Evolutionary conservation across 2,329 filamentous ascomycete genomes (phyloP).

Genomic region (Emergomyces orientalis): DNA sequence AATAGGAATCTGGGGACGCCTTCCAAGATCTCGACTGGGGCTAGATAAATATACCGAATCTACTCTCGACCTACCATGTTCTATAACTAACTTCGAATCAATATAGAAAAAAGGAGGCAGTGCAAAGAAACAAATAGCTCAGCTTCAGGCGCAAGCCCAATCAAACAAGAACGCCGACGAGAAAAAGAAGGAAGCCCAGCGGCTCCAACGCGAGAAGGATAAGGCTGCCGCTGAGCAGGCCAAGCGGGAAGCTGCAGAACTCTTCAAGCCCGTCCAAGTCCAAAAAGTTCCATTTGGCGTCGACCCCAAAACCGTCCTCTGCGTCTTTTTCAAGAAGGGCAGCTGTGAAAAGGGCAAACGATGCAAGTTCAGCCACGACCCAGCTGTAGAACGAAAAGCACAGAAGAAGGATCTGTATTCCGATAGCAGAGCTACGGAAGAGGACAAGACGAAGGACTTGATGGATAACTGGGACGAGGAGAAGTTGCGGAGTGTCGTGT

Average conservation of each 20-base stretch:
- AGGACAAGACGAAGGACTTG: constrained; percentile 74
- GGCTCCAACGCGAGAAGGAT: constrained; percentile 63
- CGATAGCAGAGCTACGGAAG: constrained; percentile 63
- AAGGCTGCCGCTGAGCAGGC: constrained; percentile 85
- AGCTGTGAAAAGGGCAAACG: constrained; percentile 95
- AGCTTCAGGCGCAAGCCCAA: constrained; percentile 64
- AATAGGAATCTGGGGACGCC: not conserved
- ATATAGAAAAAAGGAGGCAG: constrained; percentile 75
- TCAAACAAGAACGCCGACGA: constrained; percentile 73
- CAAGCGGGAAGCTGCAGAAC: constrained; percentile 64
- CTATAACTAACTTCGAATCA: not conserved
- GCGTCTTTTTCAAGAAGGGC: constrained; percentile 94
- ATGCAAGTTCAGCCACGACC: constrained; percentile 96
- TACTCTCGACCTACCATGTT: not conserved
- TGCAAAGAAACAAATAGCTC: constrained; percentile 83
- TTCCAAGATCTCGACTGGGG: not conserved
- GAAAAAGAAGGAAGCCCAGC: constrained; percentile 65
- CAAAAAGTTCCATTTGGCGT: constrained; percentile 98
- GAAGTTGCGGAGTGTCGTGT: constrained; percentile 78
- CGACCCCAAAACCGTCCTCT: constrained; percentile 94
- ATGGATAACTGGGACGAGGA: constrained; percentile 98
- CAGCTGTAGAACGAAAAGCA: constrained; percentile 78
- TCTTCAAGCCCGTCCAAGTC: constrained; percentile 88
- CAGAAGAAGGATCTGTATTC: constrained; percentile 89
- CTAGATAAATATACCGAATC: not conserved